Conservation (phyloP, 306 rosid genomes). For the Leucaena leucocephala region DNA sequence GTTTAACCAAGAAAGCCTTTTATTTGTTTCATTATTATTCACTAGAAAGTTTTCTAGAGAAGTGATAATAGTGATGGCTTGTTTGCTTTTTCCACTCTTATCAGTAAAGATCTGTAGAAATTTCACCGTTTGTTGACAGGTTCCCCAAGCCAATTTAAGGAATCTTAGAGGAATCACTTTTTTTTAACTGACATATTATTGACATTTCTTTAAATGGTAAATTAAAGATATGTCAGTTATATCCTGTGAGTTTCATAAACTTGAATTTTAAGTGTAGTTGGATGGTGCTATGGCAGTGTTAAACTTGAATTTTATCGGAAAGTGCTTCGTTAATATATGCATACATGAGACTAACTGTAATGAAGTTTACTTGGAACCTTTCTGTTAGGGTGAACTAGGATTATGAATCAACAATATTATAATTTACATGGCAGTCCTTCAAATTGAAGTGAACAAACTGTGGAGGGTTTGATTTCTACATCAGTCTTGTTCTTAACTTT, state of each 20-base stretch:
- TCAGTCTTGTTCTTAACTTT: background rate
- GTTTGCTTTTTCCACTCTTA: background rate
- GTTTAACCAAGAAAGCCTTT: conserved; percentile 21
- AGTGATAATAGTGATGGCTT: background rate
- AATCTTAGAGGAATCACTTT: background rate
- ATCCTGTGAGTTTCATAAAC: background rate
- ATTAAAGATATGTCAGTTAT: background rate
- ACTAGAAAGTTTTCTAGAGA: background rate
- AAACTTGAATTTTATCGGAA: too few relatives aligned
- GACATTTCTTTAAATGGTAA: background rate
- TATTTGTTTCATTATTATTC: background rate
- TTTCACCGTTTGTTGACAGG: background rate
- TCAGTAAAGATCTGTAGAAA: background rate
- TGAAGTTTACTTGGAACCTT: background rate
- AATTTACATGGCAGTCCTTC: too few relatives aligned
- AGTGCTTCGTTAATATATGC: background rate
- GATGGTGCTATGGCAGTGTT: too few relatives aligned
- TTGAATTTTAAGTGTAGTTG: too few relatives aligned
- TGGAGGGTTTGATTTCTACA: background rate
- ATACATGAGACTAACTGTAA: background rate
- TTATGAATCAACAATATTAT: too few relatives aligned
- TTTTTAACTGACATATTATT: background rate
- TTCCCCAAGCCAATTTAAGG: background rate
- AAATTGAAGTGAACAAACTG: background rate
- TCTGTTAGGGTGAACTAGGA: background rate